Evolutionary conservation across 768 basidiomycete genomes (phyloP).

Genomic region (Russula dissimulans): DNA sequence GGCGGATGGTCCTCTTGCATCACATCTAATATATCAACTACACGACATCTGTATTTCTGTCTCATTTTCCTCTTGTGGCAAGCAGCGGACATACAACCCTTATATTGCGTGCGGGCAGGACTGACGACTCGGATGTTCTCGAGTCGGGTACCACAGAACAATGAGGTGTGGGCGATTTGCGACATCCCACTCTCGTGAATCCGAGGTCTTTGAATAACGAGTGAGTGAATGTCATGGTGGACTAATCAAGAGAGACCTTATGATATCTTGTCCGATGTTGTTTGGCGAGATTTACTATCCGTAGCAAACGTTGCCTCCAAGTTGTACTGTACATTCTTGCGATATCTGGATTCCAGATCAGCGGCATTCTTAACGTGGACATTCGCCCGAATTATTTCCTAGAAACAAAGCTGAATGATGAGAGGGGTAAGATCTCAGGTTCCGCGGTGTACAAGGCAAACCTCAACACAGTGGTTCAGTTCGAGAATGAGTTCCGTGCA

Average conservation of each 20-base stretch:
- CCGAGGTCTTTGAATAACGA: neutral
- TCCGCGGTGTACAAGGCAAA: slow-evolving; percentile 28
- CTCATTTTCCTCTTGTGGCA: neutral
- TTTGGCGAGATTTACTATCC: slow-evolving; percentile 24
- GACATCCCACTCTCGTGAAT: neutral
- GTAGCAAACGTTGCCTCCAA: slow-evolving; percentile 49
- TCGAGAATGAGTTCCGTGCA: slow-evolving; percentile 87
- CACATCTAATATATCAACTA: neutral
- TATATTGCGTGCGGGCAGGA: neutral
- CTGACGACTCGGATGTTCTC: too few species aligned
- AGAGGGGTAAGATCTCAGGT: neutral
- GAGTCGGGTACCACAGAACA: too few species aligned
- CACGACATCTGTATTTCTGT: neutral
- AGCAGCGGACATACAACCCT: neutral
- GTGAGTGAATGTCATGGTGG: neutral
- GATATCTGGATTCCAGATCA: slow-evolving; percentile 77
- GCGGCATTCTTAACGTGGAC: slow-evolving; percentile 71
- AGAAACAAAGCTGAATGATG: neutral
- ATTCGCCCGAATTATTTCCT: slow-evolving; percentile 79
- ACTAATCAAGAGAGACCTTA: neutral
- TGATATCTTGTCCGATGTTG: neutral
- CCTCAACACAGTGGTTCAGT: slow-evolving; percentile 82
- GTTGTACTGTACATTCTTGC: slow-evolving; percentile 90
- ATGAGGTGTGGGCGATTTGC: neutral
- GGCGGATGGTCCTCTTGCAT: neutral